Evolutionary conservation across 129 eudicot species (phyloP), one percentile per base, ranked within the genome.

Genomic region (Lonicera japonica): DNA sequence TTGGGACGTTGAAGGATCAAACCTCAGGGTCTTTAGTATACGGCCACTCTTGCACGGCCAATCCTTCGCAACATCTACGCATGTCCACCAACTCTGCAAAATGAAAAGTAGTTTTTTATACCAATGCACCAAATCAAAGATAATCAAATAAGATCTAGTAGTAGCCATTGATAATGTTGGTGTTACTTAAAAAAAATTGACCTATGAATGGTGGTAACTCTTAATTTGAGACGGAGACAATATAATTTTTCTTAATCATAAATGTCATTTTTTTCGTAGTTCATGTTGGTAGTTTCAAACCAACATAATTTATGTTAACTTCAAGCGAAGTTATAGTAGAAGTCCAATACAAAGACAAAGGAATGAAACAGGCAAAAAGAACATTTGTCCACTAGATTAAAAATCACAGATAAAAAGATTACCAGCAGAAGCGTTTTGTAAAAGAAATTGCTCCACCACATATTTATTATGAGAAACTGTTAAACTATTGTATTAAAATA

Each of bases 401-500:
- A n/a, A 19, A 53, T n/a, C n/a, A 18, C 9, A 40, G 58, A 43
- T 29, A 48, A 46, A 39, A 56, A 20, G 68, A 73, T 72, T 73
- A 85, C 98, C 89, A 58, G 96, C 99, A 22, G 82, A 78, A 25
- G 72, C 60, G 70, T 88, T 73, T 63, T 80, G 70, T 0, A 77
- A 65, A 54, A 94, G 95, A 64, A 94, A 94, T 61, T 70, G 81
- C 87, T 82, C 83, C 46, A 91, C 79, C 50, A 94, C 89, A 18
- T 83, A 89, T 79, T 94, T 96, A 45, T 94, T 94, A 67, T 94
- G 99, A 69, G 96, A 80, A 78, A 68, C 63, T n/a, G 99, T 94
- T 72, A 91, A 84, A 73, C 95, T 90, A 58, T 72, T 66, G 60
- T 8, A 51, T 7, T 21, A 69, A 66, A 43, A 65, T 58, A 51